Percentiles rank a stretch among this genome's conserved stretches.
These are phyloP conservation scores for Boletus huronensis DNA, from an alignment of 768 basidiomycete species.

Conservation along the genomic window DNA sequence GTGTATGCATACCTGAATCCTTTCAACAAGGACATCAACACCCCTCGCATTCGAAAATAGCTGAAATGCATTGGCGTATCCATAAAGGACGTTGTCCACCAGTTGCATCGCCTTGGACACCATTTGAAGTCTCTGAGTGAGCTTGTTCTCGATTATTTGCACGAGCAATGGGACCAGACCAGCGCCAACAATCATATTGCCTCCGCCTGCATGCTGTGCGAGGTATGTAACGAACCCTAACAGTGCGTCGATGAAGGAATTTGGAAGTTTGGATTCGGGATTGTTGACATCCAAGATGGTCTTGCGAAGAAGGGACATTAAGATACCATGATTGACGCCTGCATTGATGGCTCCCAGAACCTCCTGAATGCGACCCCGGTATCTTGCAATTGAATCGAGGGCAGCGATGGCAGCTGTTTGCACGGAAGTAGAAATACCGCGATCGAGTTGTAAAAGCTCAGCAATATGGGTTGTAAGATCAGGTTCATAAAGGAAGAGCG, in stretches of 20 bases:
- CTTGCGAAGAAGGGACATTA: constrained; percentile 85
- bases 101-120: constrained; percentile 90
- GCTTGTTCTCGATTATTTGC: constrained; percentile 79
- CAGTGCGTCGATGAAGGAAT: constrained; percentile 79
- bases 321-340: constrained; percentile 91
- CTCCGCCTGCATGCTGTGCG: constrained; percentile 78
- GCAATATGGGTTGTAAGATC: constrained; percentile 87
- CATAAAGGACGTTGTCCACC: constrained; percentile 89
- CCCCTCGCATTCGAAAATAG: constrained; percentile 83
- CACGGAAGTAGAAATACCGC: constrained; percentile 62
- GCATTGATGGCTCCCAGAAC: constrained; percentile 90
- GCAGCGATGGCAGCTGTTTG: constrained; percentile 85
- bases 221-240: constrained; percentile 85
- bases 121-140: constrained; percentile 64
- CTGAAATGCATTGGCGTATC: constrained; percentile 82
- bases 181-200: constrained; percentile 92
- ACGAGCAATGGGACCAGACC: constrained; percentile 87
- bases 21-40: constrained; percentile 77
- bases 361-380: constrained; percentile 79
- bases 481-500: constrained; percentile 92
- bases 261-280: constrained; percentile 61
- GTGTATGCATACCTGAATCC: constrained; percentile 68
- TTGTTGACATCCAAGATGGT: constrained; percentile 71
- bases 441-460: constrained; percentile 82
- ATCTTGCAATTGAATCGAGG: constrained; percentile 87